Conservation (phyloP, 2,329 filamentous ascomycete genomes). For the Fusarium sp. region DNA sequence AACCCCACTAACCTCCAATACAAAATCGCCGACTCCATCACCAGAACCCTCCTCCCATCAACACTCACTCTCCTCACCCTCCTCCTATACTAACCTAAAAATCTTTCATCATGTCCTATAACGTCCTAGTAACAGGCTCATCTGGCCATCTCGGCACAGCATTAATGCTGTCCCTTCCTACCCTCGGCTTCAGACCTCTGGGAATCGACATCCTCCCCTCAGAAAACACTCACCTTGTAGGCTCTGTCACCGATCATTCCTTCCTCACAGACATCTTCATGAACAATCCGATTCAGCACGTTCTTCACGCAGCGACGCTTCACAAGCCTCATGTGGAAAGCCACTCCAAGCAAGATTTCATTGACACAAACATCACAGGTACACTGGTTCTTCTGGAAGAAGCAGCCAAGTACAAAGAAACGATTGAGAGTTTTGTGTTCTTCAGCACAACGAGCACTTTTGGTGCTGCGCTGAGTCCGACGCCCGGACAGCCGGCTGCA, state of each 20-base stretch:
- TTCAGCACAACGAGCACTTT: slow-evolving; percentile 61
- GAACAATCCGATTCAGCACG: slow-evolving; percentile 52
- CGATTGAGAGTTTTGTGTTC: slow-evolving; percentile 57
- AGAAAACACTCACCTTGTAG: slow-evolving; percentile 52
- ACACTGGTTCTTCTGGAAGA: slow-evolving; percentile 58
- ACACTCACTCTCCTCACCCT: not conserved
- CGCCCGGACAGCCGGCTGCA: slow-evolving; percentile 52
- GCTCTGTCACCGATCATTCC: slow-evolving; percentile 53
- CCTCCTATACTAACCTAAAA: not conserved
- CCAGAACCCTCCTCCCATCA: not conserved
- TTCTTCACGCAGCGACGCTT: slow-evolving; percentile 60
- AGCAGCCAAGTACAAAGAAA: slow-evolving; percentile 43
- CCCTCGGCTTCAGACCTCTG: slow-evolving; percentile 54
- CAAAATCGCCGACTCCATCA: slow-evolving; percentile 25
- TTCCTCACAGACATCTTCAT: slow-evolving; percentile 51
- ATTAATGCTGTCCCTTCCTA: slow-evolving; percentile 57
- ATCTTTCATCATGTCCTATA: slow-evolving; percentile 26
- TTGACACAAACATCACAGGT: slow-evolving; percentile 60
- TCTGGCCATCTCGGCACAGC: slow-evolving; percentile 61
- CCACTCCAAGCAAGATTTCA: slow-evolving; percentile 58
- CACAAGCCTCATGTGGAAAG: slow-evolving; percentile 62
- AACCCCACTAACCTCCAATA: slow-evolving; percentile 31
- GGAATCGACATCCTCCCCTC: slow-evolving; percentile 59
- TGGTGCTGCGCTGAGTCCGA: slow-evolving; percentile 55
- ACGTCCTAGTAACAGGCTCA: slow-evolving; percentile 61